These are phyloP conservation scores for Pseudogymnoascus pannorum DNA, from an alignment of 2,329 filamentous ascomycete genomes.

Conservation along the genomic window DNA sequence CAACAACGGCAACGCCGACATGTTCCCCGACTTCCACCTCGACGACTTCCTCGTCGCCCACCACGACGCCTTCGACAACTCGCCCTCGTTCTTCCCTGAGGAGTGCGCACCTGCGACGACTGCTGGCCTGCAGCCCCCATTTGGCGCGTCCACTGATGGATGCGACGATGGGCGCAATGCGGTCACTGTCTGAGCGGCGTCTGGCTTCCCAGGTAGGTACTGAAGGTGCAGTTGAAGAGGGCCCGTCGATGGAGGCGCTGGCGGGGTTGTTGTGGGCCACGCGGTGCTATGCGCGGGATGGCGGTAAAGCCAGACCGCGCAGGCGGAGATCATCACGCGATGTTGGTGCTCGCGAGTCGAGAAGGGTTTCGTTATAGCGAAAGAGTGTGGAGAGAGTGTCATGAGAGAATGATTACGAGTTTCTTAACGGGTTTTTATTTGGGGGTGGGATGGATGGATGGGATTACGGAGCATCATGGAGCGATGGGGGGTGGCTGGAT, in stretches of 20 bases:
- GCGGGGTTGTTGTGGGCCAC: slow-evolving; percentile 30
- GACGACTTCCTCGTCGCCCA: slow-evolving; percentile 34
- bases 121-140: slow-evolving; percentile 65
- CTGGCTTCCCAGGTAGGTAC: slow-evolving; percentile 20
- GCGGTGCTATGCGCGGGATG: slow-evolving; percentile 10
- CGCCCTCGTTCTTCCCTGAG: slow-evolving; percentile 11
- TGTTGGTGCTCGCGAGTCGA: background rate
- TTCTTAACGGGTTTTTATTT: background rate
- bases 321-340: background rate
- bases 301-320: background rate
- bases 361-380: background rate
- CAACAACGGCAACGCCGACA: slow-evolving; percentile 33
- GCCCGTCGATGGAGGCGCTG: slow-evolving; percentile 25
- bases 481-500: background rate
- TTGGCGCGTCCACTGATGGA: slow-evolving; percentile 67
- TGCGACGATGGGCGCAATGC: slow-evolving; percentile 68
- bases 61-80: background rate
- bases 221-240: slow-evolving; percentile 18
- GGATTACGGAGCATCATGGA: background rate
- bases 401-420: background rate
- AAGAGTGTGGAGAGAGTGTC: background rate
- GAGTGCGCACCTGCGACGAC: slow-evolving; percentile 33
- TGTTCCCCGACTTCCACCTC: slow-evolving; percentile 38
- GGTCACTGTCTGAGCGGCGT: slow-evolving; percentile 41
- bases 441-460: background rate